Evolutionary conservation across 23 red algal species (phyloP).

Genomic region (Gracilaria vermiculophylla): DNA sequence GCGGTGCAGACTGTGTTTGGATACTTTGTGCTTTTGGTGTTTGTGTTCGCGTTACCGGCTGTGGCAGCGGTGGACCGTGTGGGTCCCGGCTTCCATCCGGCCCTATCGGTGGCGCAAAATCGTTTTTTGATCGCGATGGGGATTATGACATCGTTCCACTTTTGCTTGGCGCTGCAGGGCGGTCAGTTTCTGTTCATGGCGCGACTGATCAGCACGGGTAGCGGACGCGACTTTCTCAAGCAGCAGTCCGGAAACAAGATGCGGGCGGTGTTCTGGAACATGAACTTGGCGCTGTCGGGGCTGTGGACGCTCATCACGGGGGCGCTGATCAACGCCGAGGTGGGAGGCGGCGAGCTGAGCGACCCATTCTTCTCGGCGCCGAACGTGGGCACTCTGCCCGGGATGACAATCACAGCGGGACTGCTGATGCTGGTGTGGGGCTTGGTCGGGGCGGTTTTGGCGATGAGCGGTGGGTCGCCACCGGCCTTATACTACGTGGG

Average conservation of each 20-base stretch:
- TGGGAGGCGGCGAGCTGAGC: background rate
- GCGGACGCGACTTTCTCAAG: conserved; percentile 40
- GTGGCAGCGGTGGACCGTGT: background rate
- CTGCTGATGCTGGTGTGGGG: conserved; percentile 45
- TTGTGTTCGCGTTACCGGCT: conserved; percentile 45
- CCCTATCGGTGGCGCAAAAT: background rate
- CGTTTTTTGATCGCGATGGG: conserved; percentile 37
- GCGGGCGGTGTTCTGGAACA: conserved; percentile 68
- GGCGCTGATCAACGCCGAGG: background rate
- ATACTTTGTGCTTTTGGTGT: conserved; percentile 56
- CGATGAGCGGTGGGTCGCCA: background rate
- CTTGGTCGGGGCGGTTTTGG: conserved; percentile 21
- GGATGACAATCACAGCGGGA: conserved; percentile 44
- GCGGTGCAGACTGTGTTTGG: conserved; percentile 25
- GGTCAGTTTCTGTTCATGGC: conserved; percentile 68
- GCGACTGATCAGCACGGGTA: conserved; percentile 46
- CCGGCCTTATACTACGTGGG: conserved; percentile 25
- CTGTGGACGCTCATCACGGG: conserved; percentile 53
- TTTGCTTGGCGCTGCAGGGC: conserved; percentile 65
- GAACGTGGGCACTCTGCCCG: conserved; percentile 55
- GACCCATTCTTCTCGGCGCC: conserved; percentile 41
- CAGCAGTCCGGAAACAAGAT: conserved; percentile 34
- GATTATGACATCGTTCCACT: conserved; percentile 66
- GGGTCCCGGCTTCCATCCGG: background rate
- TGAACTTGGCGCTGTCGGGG: conserved; percentile 39